Evolutionary conservation across 176 grass and related monocot genomes (phyloP).

Genomic region (Musa itinerans): DNA sequence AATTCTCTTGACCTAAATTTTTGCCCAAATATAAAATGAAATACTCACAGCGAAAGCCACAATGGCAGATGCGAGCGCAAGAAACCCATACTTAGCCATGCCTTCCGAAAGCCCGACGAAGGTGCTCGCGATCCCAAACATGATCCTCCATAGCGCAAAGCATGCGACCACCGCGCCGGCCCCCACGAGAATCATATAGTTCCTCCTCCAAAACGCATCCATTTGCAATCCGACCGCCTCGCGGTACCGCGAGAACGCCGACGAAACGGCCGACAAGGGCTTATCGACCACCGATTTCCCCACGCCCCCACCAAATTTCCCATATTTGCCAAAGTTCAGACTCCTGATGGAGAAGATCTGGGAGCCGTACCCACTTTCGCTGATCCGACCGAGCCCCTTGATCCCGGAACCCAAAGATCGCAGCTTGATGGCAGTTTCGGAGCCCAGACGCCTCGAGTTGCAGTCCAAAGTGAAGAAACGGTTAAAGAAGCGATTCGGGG

Average conservation of each 20-base stretch:
- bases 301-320: not conserved
- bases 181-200: slow-evolving; percentile 68
- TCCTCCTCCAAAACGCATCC: slow-evolving; percentile 89
- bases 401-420: slow-evolving; percentile 42
- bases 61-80: slow-evolving; percentile 79
- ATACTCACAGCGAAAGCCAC: slow-evolving; percentile 73
- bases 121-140: slow-evolving; percentile 89
- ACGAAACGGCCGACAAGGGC: slow-evolving; percentile 38
- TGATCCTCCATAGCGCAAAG: slow-evolving; percentile 73
- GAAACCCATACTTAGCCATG: slow-evolving; percentile 98
- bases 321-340: slow-evolving; percentile 10
- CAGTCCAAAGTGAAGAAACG: slow-evolving; percentile 11
- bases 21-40: not conserved
- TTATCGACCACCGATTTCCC: slow-evolving; percentile 32
- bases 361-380: not conserved
- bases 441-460: slow-evolving; percentile 7
- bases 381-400: slow-evolving; percentile 40
- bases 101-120: slow-evolving; percentile 90
- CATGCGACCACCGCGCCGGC: slow-evolving; percentile 48
- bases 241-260: slow-evolving; percentile 46
- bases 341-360: slow-evolving; percentile 17
- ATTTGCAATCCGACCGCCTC: slow-evolving; percentile 57
- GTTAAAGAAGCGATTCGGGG: slow-evolving; percentile 14
- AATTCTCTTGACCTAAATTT: not conserved
- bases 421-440: slow-evolving; percentile 20